These are phyloP conservation scores for Gastrodia elata DNA, from an alignment of 106 monocot genomes.

Conservation along the genomic window DNA sequence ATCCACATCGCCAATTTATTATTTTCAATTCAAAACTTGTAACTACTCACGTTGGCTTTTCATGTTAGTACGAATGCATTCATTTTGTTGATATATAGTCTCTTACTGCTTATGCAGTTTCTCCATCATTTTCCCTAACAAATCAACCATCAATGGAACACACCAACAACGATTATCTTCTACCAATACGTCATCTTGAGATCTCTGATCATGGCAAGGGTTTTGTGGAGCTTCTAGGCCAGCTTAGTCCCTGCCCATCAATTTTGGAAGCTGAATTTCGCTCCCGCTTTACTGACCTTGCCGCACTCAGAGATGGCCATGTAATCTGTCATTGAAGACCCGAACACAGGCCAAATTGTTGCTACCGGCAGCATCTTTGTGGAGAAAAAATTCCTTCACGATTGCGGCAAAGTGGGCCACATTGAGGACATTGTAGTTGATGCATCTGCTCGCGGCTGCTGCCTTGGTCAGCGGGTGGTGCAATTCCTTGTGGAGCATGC, in stretches of 20 bases:
- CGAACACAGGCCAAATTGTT: constrained; percentile 25
- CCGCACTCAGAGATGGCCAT: constrained; percentile 51
- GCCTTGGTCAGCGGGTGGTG: constrained; percentile 51
- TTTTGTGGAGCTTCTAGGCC: constrained; percentile 59
- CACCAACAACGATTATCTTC: not conserved
- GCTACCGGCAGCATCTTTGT: constrained; percentile 74
- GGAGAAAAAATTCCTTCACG: constrained; percentile 70
- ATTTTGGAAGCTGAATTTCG: constrained; percentile 38
- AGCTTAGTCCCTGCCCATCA: constrained; percentile 39
- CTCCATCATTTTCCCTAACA: too few relatives aligned
- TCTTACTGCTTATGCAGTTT: too few relatives aligned
- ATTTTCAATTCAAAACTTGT: too few relatives aligned
- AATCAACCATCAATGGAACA: not conserved
- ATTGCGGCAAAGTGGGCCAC: constrained; percentile 67
- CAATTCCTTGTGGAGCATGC: constrained; percentile 39
- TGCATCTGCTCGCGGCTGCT: constrained; percentile 25
- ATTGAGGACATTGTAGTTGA: constrained; percentile 91
- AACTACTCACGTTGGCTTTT: too few relatives aligned
- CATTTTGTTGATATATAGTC: too few relatives aligned
- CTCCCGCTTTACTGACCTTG: constrained; percentile 51
- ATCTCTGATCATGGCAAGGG: constrained; percentile 49
- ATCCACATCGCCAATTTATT: too few relatives aligned
- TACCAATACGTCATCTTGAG: constrained; percentile 54
- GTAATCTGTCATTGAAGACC: constrained; percentile 54
- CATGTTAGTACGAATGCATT: too few relatives aligned